Base-by-base conservation (phyloP, 1,284 basidiomycete species). In the Cryptococcus neoformans region DNA sequence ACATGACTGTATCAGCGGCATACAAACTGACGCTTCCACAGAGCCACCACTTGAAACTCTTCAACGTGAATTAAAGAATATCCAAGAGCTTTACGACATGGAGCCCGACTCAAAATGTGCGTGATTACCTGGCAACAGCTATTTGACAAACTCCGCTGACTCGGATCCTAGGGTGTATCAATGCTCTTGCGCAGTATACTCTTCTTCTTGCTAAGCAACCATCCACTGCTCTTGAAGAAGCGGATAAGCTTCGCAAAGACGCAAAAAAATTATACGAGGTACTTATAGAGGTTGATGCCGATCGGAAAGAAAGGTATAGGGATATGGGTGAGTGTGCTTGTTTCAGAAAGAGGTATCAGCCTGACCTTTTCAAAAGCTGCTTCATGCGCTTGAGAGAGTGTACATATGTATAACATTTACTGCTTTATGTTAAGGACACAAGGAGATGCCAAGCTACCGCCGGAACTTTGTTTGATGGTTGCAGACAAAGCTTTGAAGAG, bases 51-150 rank as follows among this genome's bases (percentile, higher is more conserved):
- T 79, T 56, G 72, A 74, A 0, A 71, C 88, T 3, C 76, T 98
- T 6, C 78, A 83, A 51, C 82, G 87, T n/a, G 95, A 99, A 75
- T 88, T 98, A 38, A 68, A 70, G 1, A 82, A 84, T 5, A 94
- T 98, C 52, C 81, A 88, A 63, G 92, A 96, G 64, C 81, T 99
- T n/a, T 79, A 93, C 41, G 86, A 89, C 48, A 85, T 93, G 57
- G 91, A 98, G 70, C 88, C 93, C 1, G 91, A 95, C 62, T 92
- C 90, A 63, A 96, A 92, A 82, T 98, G 95, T 92, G 71, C 57
- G 87, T 73, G 12, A 38, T 12, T 34, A 38, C 5, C 36, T 39
- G 12, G 9, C 38, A 21, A 10, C n/a, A 2, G 11, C 44, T 17
- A 35, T 2, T 17, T 17, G 21, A 2, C 36, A 50, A 1, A 39